A percentile compares a stretch with the other conserved stretches of the same genome.
Conservation (phyloP, 257 asterid species). For the Fraxinus americana region DNA sequence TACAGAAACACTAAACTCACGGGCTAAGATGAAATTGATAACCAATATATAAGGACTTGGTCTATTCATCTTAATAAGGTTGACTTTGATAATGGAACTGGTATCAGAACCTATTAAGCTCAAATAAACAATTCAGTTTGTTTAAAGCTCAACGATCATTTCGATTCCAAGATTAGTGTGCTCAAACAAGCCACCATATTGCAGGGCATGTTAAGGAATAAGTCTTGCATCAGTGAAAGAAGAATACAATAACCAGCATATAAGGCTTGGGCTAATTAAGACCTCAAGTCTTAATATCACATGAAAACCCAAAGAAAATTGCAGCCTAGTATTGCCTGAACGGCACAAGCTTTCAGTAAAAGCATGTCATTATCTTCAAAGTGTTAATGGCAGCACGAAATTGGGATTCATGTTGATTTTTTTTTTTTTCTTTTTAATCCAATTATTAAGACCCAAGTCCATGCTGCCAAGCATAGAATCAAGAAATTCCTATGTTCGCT, state of each 20-base stretch:
- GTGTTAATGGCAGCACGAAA: conserved; percentile 1
- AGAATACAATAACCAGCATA: no score
- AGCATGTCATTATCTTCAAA: conserved; percentile 6
- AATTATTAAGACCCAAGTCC: conserved; percentile 15
- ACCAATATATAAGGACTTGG: background rate
- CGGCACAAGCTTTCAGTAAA: background rate
- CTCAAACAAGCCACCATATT: no score
- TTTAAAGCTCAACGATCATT: no score
- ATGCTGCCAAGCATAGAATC: background rate
- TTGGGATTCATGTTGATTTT: background rate
- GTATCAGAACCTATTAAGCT: no score
- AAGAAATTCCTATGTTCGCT: background rate
- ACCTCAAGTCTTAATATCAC: no score
- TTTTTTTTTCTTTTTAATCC: background rate
- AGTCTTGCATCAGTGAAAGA: no score
- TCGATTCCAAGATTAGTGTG: no score
- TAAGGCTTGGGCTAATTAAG: no score
- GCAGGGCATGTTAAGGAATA: no score
- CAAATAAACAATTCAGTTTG: no score
- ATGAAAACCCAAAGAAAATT: background rate
- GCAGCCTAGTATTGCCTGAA: conserved; percentile 2
- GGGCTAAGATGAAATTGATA: background rate
- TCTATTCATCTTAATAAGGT: no score
- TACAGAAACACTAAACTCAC: background rate
- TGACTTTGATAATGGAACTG: no score